Evolutionary conservation across 1,284 basidiomycete genomes (phyloP).

Genomic region (Neolentinus lepideus): DNA sequence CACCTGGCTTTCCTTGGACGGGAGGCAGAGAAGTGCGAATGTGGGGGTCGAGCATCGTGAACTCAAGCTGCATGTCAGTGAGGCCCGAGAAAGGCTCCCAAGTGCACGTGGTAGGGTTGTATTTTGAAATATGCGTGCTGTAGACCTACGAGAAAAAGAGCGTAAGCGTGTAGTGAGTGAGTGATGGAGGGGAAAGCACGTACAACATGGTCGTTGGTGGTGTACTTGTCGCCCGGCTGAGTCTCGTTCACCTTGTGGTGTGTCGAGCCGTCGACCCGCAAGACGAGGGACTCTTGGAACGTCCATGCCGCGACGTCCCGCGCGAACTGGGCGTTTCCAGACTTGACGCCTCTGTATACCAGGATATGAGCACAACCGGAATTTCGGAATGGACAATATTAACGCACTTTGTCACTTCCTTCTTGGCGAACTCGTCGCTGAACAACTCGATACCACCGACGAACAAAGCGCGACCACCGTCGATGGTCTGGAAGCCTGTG

Average conservation of each 20-base stretch:
- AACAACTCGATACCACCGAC: conserved; percentile 80
- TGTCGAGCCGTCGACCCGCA: conserved; percentile 70
- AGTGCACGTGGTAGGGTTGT: conserved; percentile 39
- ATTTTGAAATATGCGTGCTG: conserved; percentile 64
- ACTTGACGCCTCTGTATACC: conserved; percentile 42
- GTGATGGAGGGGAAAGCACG: conserved; percentile 17
- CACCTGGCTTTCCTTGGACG: conserved; percentile 46
- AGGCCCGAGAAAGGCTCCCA: conserved; percentile 74
- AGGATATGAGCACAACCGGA: conserved; percentile 6
- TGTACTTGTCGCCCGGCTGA: conserved; percentile 62
- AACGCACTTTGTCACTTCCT: conserved; percentile 55
- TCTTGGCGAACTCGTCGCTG: conserved; percentile 60
- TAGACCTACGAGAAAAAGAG: conserved; percentile 47
- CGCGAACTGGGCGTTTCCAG: conserved; percentile 72
- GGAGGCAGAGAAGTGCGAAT: conserved; percentile 68
- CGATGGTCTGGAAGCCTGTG: conserved; percentile 82
- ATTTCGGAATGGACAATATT: conserved; percentile 2
- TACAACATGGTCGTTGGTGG: conserved; percentile 84
- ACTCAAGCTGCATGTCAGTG: conserved; percentile 85
- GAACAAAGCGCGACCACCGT: conserved; percentile 77
- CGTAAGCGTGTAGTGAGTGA: conserved; percentile 8
- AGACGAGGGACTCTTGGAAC: conserved; percentile 82
- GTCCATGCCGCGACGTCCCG: conserved; percentile 81
- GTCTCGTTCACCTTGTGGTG: conserved; percentile 69
- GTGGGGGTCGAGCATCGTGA: conserved; percentile 97